Conservation (phyloP, 2,329 filamentous ascomycete species). For the Botrytis byssoidea region DNA sequence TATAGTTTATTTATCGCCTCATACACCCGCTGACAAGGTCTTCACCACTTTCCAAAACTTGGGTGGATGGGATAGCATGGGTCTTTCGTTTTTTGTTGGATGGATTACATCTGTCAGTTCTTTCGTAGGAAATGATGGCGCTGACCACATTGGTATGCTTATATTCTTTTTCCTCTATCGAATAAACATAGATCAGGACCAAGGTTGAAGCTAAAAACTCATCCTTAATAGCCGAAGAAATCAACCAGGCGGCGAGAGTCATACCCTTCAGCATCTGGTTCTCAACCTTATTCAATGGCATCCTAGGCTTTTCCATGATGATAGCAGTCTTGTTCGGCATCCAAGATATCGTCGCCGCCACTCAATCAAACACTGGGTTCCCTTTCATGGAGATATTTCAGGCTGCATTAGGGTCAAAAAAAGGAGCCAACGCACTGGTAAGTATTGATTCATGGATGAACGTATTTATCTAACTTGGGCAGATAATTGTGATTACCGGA, state of each 20-base stretch:
- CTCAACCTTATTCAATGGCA: conserved; percentile 20
- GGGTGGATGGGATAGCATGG: conserved; percentile 19
- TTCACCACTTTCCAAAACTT: conserved; percentile 20
- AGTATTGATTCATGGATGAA: not conserved
- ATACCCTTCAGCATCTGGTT: conserved; percentile 21
- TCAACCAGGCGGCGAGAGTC: conserved; percentile 13
- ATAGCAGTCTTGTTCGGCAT: conserved; percentile 21
- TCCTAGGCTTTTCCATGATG: conserved; percentile 22
- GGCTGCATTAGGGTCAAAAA: not conserved
- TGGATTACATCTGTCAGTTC: not conserved
- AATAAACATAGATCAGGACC: not conserved
- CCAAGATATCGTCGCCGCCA: not conserved
- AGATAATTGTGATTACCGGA: conserved; percentile 6
- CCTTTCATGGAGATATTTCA: conserved; percentile 19
- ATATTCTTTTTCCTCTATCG: not conserved
- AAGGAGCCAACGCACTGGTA: conserved; percentile 16
- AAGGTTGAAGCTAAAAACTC: not conserved
- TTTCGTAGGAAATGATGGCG: conserved; percentile 12
- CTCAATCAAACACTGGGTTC: conserved; percentile 4
- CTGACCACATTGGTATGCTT: conserved; percentile 9
- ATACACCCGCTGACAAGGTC: conserved; percentile 22
- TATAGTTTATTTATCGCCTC: conserved; percentile 21
- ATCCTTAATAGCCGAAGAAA: conserved; percentile 20
- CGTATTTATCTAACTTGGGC: not conserved
- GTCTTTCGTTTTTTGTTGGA: conserved; percentile 20